Base-by-base conservation (phyloP, 2,329 filamentous ascomycete genomes). In the Plenodomus biglobosus region DNA sequence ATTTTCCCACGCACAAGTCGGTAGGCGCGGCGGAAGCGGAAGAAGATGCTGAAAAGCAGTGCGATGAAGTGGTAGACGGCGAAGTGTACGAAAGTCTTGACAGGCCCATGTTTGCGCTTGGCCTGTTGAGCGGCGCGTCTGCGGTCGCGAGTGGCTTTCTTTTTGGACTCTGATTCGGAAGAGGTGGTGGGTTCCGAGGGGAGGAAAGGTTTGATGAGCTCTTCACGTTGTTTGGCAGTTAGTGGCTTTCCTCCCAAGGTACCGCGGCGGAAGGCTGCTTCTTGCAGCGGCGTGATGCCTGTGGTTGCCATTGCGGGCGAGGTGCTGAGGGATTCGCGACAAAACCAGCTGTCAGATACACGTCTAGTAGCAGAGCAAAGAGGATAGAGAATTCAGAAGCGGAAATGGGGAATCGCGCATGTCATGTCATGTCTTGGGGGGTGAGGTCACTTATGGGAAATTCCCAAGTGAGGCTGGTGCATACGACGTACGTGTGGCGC, bases 31-130 rank as follows among this genome's bases (percentile, higher is more conserved):
- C 92, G 85, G 49, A 90, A 74, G 54, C 91, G 87, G 58, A 96
- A 86, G 71, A 94, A 95, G 56, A 97, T 77, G 6, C 90, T 92
- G 75, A 96, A 97, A 58, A 96, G 70, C 53, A 87, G 81, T 65
- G 96, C 90, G 58, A 92, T 78, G 47, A 88, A 63, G 51, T 81
- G 79, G 71, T 87, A 91, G 50, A 90, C 69, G 35, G 90, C 69
- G 44, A 85, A 70, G 71, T 90, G 81, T 36, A 92, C 71, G 65
- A 86, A 82, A 44, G 75, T 76, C 52, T 76, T 78, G 37, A 90
- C 61, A 63, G 88, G 84, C 46, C 79, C 59, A 51, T 84, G 46
- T 38, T 53, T 81, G 50, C 88, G 64, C 11, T 40, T 43, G 21
- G 35, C 52, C 44, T 48, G 45, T 20, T 53, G 47, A 7, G 45